Percentiles rank a stretch among this genome's conserved stretches.
Evolutionary conservation across 108 stramenopile genomes (phyloP).

Genomic region (Skeletonema potamos): DNA sequence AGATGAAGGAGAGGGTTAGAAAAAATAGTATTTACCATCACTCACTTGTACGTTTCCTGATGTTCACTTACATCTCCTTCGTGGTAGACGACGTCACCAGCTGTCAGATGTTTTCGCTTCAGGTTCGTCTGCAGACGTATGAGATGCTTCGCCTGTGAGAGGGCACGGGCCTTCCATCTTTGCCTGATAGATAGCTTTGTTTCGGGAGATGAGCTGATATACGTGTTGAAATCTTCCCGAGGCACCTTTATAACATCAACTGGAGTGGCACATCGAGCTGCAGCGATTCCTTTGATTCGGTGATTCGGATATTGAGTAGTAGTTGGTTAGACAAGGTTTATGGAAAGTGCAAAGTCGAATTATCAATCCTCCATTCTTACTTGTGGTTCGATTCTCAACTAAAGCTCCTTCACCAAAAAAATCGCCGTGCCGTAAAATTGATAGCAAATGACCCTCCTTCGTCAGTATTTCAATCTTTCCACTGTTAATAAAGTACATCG

Average conservation of each 20-base stretch:
- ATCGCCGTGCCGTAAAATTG: conserved; percentile 69
- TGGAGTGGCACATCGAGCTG: conserved; percentile 71
- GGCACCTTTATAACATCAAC: conserved; percentile 75
- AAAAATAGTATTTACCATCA: no score
- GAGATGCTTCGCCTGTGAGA: conserved; percentile 66
- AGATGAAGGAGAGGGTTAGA: no score
- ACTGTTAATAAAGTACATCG: conserved; percentile 85
- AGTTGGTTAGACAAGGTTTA: neutral
- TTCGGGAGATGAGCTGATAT: conserved; percentile 27
- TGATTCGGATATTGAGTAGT: no score
- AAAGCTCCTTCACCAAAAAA: conserved; percentile 85
- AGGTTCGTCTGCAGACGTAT: conserved; percentile 64
- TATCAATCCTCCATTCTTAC: neutral
- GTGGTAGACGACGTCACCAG: conserved; percentile 70
- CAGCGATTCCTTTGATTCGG: conserved; percentile 41
- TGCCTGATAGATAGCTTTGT: conserved; percentile 51
- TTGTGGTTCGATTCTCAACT: conserved; percentile 45
- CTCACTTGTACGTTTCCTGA: no score
- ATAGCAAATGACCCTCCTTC: conserved; percentile 69
- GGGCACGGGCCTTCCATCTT: conserved; percentile 59
- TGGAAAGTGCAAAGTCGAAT: neutral
- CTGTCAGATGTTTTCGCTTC: conserved; percentile 40
- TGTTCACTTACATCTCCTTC: conserved; percentile 49
- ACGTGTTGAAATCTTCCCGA: conserved; percentile 67
- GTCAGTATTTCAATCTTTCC: conserved; percentile 81